These are phyloP conservation scores for Rhizophlyctis rosea DNA, from an alignment of 192 early-diverging fungal genomes.

Conservation along the genomic window DNA sequence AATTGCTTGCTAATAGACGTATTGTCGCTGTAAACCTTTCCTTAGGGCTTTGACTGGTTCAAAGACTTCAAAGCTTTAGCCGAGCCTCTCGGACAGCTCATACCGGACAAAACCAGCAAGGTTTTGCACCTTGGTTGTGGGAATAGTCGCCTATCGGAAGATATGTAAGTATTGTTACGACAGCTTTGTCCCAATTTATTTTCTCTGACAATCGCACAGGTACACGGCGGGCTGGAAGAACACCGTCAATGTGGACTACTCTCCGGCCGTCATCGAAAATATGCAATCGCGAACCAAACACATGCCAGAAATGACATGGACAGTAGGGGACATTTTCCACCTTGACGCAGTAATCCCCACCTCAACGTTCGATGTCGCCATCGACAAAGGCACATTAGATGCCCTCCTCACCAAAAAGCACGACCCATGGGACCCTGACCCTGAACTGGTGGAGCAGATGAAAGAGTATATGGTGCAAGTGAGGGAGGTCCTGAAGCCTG, in stretches of 20 bases:
- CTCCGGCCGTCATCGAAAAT: slow-evolving; percentile 69
- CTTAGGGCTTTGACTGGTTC: slow-evolving; percentile 78
- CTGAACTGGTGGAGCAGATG: slow-evolving; percentile 64
- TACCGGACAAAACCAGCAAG: slow-evolving; percentile 50
- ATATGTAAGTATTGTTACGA: slow-evolving; percentile 15
- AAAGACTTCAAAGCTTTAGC: slow-evolving; percentile 75
- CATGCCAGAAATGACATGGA: slow-evolving; percentile 53
- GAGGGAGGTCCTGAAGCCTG: slow-evolving; percentile 66
- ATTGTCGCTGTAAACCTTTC: too few species aligned
- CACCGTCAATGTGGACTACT: slow-evolving; percentile 73
- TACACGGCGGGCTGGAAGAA: slow-evolving; percentile 19
- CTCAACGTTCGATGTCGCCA: slow-evolving; percentile 60
- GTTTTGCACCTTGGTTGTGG: slow-evolving; percentile 87
- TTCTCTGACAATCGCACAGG: background rate
- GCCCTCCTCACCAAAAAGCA: slow-evolving; percentile 82
- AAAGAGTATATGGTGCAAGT: slow-evolving; percentile 74
- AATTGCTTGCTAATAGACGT: too few species aligned
- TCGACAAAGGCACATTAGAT: slow-evolving; percentile 93
- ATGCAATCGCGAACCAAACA: slow-evolving; percentile 61
- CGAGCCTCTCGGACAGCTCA: slow-evolving; percentile 56
- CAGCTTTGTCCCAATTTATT: background rate
- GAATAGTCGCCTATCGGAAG: slow-evolving; percentile 55
- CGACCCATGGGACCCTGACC: slow-evolving; percentile 83
- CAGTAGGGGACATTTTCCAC: slow-evolving; percentile 59
- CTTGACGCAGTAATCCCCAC: slow-evolving; percentile 45